Conservation (phyloP, 2,329 filamentous ascomycete species). For the Fonsecaea pedrosoi region DNA sequence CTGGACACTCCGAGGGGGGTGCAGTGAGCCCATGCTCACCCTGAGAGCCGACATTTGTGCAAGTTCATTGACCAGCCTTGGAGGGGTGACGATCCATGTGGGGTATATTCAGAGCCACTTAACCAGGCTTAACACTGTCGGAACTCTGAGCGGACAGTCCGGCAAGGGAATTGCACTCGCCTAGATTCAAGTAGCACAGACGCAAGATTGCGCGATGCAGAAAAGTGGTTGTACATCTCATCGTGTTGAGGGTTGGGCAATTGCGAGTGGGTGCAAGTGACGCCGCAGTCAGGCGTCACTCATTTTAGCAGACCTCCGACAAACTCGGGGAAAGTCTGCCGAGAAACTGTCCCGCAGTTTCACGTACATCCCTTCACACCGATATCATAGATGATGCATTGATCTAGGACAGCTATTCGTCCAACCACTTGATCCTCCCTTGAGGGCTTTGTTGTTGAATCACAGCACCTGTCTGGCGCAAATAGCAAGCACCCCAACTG, state of each 20-base stretch:
- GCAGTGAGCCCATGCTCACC: conserved; percentile 35
- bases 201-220: conserved; percentile 20
- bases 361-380: too few species aligned
- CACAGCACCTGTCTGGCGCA: too few species aligned
- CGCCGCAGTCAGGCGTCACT: conserved; percentile 31
- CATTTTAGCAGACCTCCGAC: conserved; percentile 20
- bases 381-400: too few species aligned
- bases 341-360: not conserved
- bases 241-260: conserved; percentile 25
- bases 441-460: too few species aligned
- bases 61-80: conserved; percentile 12
- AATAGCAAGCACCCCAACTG: too few species aligned
- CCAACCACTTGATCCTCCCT: too few species aligned
- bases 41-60: conserved; percentile 23
- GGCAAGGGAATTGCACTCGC: not conserved
- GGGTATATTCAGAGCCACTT: conserved; percentile 4
- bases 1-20: conserved; percentile 70
- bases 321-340: conserved; percentile 27
- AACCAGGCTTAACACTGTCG: conserved; percentile 1
- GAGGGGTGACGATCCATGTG: conserved; percentile 17
- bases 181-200: conserved; percentile 7
- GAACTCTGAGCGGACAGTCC: not conserved
- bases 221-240: conserved; percentile 23
- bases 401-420: too few species aligned
- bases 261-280: conserved; percentile 21